Conservation (phyloP, 768 basidiomycete genomes). For the Pleurotus cornucopiae region DNA sequence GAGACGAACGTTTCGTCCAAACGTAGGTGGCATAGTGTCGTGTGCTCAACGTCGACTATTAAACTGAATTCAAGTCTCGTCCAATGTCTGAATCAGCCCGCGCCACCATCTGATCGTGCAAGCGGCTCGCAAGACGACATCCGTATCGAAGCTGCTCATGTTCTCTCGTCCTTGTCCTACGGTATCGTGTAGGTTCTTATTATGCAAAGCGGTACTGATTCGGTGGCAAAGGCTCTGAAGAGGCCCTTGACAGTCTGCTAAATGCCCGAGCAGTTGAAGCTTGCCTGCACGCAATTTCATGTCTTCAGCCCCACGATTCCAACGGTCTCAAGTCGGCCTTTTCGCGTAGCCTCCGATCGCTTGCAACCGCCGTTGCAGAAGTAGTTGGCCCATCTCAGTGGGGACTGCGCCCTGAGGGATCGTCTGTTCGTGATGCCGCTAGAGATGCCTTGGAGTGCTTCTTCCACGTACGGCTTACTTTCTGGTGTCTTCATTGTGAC, state of each 20-base stretch:
- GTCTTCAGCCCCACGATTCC: conserved; percentile 33
- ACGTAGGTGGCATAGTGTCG: conserved; percentile 33
- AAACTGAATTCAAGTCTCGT: conserved; percentile 44
- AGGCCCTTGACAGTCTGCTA: conserved; percentile 54
- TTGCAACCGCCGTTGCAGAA: conserved; percentile 60
- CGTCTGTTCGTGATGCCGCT: conserved; percentile 43
- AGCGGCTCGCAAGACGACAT: conserved; percentile 44
- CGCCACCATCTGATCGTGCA: conserved; percentile 25
- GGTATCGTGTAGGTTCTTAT: conserved; percentile 28
- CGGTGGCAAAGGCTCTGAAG: conserved; percentile 48
- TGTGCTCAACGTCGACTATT: conserved; percentile 4
- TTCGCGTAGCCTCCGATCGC: conserved; percentile 56
- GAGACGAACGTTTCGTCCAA: conserved; percentile 52
- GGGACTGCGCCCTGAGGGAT: conserved; percentile 48
- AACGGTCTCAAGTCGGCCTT: conserved; percentile 49
- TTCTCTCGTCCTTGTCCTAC: conserved; percentile 70
- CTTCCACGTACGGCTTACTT: conserved; percentile 44
- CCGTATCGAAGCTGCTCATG: conserved; percentile 70
- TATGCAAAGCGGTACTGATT: background rate
- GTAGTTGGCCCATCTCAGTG: conserved; percentile 67
- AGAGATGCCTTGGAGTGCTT: conserved; percentile 53
- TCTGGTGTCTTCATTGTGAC: background rate
- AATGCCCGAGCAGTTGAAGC: conserved; percentile 53
- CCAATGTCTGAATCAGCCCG: conserved; percentile 46
- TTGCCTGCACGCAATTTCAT: conserved; percentile 58